Evolutionary conservation across 2,329 filamentous ascomycete species (phyloP), one percentile per base, ranked within the genome.

Genomic region (Chaetomiaceae sp.): DNA sequence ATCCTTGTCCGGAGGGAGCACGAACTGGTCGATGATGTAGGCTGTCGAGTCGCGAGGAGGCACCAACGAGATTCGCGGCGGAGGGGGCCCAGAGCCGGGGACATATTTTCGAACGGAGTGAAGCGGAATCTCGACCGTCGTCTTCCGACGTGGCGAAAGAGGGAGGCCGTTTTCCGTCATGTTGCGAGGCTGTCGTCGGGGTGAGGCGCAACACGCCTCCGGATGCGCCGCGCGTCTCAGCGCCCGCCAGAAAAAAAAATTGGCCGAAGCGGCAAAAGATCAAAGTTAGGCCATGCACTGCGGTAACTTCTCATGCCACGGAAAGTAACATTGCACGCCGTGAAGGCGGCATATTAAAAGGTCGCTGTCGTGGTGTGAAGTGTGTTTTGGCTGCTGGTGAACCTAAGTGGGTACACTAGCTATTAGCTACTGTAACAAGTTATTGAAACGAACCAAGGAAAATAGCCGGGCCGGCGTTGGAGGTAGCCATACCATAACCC

Each of bases 21-120:
- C 67, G 29, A 78, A 70, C 58, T 78, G 75, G 43, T 78, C 75
- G 56, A 78, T 64, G 37, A 86, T 85, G 60, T 76, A 80, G n/a
- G 77, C 80, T 8, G 75, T 75, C 38, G 75, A 73, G 58, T 83
- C 76, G 62, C 73, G 66, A 1, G 69, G 64, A 3, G 75, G 79
- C 2, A 75, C 64, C 6, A 83, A 65, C n/a, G 70, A 64, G 14
- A 82, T 67, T 9, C 72, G 74, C 3, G 72, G 72, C 2, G 77
- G 65, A 0, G 73, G 69, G 0, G 79, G 79, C 0, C 76, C 75
- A 7, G 72, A 73, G 32, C 75, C 75, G 3, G 49, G 57, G 6
- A 57, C 57, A 41, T 64, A 63, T 48, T 32, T 48, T 7, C 44
- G 37, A n/a, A 57, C 25, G 0, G 57, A 56, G 14, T 38, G 47